Evolutionary conservation across 768 basidiomycete genomes (phyloP).

Genomic region (Royoungia palumana): DNA sequence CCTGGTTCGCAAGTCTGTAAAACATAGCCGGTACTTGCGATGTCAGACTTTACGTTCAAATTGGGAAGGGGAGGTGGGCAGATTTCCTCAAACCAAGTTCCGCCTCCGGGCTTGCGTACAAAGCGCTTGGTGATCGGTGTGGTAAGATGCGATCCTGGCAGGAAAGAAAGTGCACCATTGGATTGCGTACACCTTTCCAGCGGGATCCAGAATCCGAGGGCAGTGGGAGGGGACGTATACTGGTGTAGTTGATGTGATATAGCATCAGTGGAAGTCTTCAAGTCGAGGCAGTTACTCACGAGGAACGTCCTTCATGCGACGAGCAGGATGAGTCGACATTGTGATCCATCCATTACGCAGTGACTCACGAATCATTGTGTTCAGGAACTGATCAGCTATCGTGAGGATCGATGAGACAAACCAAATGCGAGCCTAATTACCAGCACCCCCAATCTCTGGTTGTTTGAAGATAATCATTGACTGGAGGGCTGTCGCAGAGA

Average conservation of each 20-base stretch:
- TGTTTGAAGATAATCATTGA: conserved; percentile 98
- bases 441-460: conserved; percentile 87
- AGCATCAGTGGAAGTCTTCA: neutral
- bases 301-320: conserved; percentile 59
- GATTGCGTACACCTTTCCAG: conserved; percentile 79
- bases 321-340: neutral
- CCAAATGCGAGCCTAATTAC: conserved; percentile 37
- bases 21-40: conserved; percentile 46
- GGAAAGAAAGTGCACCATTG: conserved; percentile 86
- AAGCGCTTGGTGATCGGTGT: conserved; percentile 80
- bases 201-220: conserved; percentile 96
- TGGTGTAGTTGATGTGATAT: conserved; percentile 39
- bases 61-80: conserved; percentile 27
- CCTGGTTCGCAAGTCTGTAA: conserved; percentile 75
- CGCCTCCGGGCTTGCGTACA: conserved; percentile 68
- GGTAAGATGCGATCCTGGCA: conserved; percentile 84
- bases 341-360: neutral
- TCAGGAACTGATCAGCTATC: conserved; percentile 57
- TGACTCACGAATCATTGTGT: conserved; percentile 88
- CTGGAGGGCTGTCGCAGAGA: conserved; percentile 59
- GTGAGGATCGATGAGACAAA: neutral
- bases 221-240: conserved; percentile 90
- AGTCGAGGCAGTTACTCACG: conserved; percentile 40
- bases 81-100: conserved; percentile 81
- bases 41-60: conserved; percentile 2